These are phyloP conservation scores for Solanum hybrid DNA, from an alignment of 305 asterid species.

Conservation along the genomic window DNA sequence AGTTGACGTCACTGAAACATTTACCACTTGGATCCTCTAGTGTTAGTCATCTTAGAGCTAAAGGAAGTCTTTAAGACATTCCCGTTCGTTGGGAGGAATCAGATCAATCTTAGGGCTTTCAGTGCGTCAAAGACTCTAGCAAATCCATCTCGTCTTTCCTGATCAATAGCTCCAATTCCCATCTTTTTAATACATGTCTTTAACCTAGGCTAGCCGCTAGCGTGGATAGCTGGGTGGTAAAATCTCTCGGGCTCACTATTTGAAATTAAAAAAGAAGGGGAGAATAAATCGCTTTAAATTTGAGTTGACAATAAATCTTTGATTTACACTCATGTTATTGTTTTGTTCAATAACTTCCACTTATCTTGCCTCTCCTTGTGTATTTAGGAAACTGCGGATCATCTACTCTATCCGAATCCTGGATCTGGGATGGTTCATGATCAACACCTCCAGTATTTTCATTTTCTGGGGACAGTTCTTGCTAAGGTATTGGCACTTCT, in stretches of 20 bases:
- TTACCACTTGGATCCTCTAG: neutral
- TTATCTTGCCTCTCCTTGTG: slow-evolving; percentile 10
- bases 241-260: neutral
- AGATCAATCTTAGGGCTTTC: neutral
- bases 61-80: neutral
- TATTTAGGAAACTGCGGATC: slow-evolving; percentile 84
- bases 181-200: neutral
- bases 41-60: neutral
- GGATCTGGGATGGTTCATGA: slow-evolving; percentile 89
- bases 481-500: slow-evolving; percentile 61
- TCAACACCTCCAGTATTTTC: slow-evolving; percentile 83
- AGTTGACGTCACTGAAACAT: neutral
- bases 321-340: neutral
- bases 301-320: neutral
- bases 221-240: neutral
- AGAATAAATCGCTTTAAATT: neutral
- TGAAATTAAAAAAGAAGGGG: neutral
- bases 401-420: slow-evolving; percentile 95
- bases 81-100: neutral
- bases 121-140: neutral
- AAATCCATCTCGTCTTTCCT: neutral
- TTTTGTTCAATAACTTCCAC: neutral
- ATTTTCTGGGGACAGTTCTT: slow-evolving; percentile 90
- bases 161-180: neutral
- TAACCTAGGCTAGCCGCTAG: neutral